Base-by-base conservation (phyloP, 1,139 yeast species). In the Casaregolazyma lundiana region DNA sequence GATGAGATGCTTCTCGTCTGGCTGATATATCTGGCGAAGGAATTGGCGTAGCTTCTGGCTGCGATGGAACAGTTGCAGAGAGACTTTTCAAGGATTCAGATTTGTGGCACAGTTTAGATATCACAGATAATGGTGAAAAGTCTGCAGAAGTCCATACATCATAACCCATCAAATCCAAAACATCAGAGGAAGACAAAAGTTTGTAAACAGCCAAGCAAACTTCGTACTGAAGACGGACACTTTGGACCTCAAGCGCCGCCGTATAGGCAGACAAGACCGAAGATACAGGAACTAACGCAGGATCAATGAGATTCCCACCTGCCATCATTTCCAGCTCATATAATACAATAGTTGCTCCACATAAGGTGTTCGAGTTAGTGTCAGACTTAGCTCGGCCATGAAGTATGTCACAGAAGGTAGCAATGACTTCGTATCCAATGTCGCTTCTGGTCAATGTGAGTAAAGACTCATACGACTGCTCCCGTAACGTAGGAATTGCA, bases 91-190 rank as follows among this genome's bases (percentile, higher is more conserved):
- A 26, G 6, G 20, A 18, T 18, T 19, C 38, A 4, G 45, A 38
- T 24, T 35, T 38, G 18, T 35, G 24, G 24, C 24, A 22, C 13
- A 45, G 18, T 13, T 36, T 39, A 36, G 50, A 55, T 15, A 62
- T 41, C 5, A 61, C 54, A 19, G 69, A 75, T 41, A 71, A 70
- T 1, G 80, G 69, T 2, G 81, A 75, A 13, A 59, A 55, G 1
- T 68, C 61, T 2, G 67, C 57, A 0, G 78, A 67, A 50, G 72
- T 72, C 82, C 83, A 79, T 16, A 73, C 57, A 39, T 76, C 77
- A 53, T 55, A 64, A 11, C 61, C 55, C 29, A 67, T 58, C 18
- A 48, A 43, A 3, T 51, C 45, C 19, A 56, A 48, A 16, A 64
- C 44, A 2, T 41, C 44, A 11, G 46, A 46, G 24, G 57, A 53